A percentile compares a stretch with the other conserved stretches of the same genome.
Conservation (phyloP, 164 flowering plant genomes). For the Tinospora cordifolia region DNA sequence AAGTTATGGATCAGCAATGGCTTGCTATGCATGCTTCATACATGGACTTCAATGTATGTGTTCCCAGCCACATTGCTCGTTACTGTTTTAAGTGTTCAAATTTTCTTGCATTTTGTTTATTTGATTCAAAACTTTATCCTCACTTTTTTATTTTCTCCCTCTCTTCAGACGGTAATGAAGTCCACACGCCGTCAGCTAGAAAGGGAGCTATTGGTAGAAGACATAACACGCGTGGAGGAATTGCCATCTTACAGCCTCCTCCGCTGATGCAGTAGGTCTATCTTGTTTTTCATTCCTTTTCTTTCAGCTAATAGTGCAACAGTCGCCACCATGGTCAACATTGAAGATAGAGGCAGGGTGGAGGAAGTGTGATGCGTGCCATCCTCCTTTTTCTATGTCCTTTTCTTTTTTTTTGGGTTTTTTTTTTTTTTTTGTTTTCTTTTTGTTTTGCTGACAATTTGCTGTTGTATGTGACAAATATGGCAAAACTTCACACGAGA, state of each 20-base stretch:
- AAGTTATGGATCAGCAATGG: conserved; percentile 84
- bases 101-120: not conserved
- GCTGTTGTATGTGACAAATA: not conserved
- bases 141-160: not conserved
- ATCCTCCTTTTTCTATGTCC: not conserved
- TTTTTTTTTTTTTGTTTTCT: not conserved
- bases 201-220: conserved; percentile 65
- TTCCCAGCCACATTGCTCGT: not conserved
- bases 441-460: not conserved
- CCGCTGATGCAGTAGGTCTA: conserved; percentile 5
- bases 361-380: not conserved
- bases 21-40: conserved; percentile 85
- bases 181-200: conserved; percentile 78
- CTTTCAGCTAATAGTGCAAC: not conserved
- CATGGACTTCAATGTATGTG: conserved; percentile 87
- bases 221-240: conserved; percentile 55
- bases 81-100: not conserved
- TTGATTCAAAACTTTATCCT: not conserved
- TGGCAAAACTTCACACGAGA: not conserved
- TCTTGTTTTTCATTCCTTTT: not conserved
- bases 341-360: conserved; percentile 1
- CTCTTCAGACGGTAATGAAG: conserved; percentile 68
- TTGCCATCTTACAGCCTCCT: conserved; percentile 70
- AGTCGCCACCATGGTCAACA: not conserved
- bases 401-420: not conserved